A percentile compares a stretch with the other conserved stretches of the same genome.
These are phyloP conservation scores for Nemania diffusa DNA, from an alignment of 2,329 filamentous ascomycete genomes.

Conservation along the genomic window DNA sequence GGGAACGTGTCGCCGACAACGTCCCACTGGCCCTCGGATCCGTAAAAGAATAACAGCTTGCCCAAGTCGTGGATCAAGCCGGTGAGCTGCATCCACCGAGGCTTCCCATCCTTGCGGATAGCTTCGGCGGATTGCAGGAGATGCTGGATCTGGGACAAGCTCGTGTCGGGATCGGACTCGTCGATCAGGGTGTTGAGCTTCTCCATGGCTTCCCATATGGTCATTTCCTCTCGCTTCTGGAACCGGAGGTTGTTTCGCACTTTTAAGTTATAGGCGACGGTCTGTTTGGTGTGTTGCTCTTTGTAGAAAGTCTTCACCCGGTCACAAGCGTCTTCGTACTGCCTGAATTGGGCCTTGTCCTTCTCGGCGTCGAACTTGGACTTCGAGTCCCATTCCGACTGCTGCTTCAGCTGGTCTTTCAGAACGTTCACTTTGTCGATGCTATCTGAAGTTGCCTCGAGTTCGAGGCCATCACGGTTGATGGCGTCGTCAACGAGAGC, in stretches of 20 bases:
- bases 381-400: conserved; percentile 54
- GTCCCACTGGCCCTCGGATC: conserved; percentile 90
- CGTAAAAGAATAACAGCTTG: conserved; percentile 84
- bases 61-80: conserved; percentile 83
- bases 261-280: conserved; percentile 84
- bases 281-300: conserved; percentile 77
- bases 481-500: conserved; percentile 44
- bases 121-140: conserved; percentile 89
- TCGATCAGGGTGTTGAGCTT: conserved; percentile 92
- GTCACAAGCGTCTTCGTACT: conserved; percentile 85
- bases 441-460: conserved; percentile 59
- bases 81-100: conserved; percentile 82
- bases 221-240: conserved; percentile 75
- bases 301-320: conserved; percentile 88
- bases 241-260: conserved; percentile 77
- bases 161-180: conserved; percentile 90
- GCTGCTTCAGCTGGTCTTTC: conserved; percentile 55
- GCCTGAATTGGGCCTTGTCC: conserved; percentile 82
- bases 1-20: conserved; percentile 90
- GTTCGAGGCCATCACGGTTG: conserved; percentile 47
- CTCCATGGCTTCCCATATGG: conserved; percentile 91
- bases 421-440: conserved; percentile 67
- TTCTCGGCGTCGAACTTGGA: conserved; percentile 79
- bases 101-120: conserved; percentile 85
- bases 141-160: conserved; percentile 88